Percentiles rank a stretch among this genome's conserved stretches.
These are phyloP conservation scores for Penicillium sp. DNA, from an alignment of 2,329 filamentous ascomycete species.

Conservation along the genomic window DNA sequence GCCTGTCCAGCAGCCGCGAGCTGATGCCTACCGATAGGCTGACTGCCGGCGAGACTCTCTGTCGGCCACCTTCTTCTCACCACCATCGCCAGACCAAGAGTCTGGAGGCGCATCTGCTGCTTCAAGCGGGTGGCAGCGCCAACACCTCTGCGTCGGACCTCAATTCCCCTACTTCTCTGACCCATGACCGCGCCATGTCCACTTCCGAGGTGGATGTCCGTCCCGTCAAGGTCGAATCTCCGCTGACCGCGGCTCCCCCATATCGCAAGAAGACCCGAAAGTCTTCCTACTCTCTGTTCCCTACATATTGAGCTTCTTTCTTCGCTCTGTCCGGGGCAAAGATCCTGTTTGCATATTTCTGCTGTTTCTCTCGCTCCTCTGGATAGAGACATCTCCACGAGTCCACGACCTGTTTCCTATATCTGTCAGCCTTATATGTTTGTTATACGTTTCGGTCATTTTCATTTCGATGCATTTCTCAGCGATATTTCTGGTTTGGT, in stretches of 20 bases:
- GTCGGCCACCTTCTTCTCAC: conserved; percentile 24
- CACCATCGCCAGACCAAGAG: conserved; percentile 39
- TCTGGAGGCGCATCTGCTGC: conserved; percentile 29
- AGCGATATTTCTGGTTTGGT: conserved; percentile 24
- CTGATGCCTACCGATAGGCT: conserved; percentile 25
- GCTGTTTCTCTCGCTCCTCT: conserved; percentile 8
- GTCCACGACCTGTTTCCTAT: conserved; percentile 23
- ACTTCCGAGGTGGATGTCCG: conserved; percentile 31
- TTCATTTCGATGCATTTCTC: conserved; percentile 23
- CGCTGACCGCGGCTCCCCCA: conserved; percentile 21
- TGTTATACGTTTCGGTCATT: background rate
- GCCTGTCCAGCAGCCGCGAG: conserved; percentile 40
- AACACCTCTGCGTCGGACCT: conserved; percentile 27
- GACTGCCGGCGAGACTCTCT: conserved; percentile 21
- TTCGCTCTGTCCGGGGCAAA: conserved; percentile 8
- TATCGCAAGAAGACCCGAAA: conserved; percentile 34
- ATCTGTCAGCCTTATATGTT: conserved; percentile 5
- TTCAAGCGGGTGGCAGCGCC: conserved; percentile 25
- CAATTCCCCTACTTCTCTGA: conserved; percentile 15
- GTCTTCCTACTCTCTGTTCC: conserved; percentile 45
- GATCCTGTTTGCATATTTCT: conserved; percentile 11
- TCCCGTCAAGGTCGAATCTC: conserved; percentile 17
- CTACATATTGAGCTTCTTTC: conserved; percentile 14
- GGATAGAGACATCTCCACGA: conserved; percentile 21
- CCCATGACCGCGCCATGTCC: conserved; percentile 37